A percentile compares a stretch with the other conserved stretches of the same genome.
Conservation (phyloP, 83 land plant genomes). For the Larix sibirica region DNA sequence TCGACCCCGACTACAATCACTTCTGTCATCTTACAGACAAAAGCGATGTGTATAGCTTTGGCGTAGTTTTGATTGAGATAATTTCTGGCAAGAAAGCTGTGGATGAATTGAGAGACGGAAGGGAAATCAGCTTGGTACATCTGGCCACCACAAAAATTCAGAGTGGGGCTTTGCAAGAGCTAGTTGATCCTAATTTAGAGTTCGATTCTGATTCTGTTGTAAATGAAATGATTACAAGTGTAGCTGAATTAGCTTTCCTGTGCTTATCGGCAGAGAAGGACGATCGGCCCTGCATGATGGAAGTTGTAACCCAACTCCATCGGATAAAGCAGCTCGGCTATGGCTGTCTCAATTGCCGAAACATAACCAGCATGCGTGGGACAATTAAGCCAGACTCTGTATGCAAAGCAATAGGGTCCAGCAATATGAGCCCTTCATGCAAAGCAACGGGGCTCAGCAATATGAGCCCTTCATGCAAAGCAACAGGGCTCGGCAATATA, state of each 20-base stretch:
- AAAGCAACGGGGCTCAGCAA: too few relatives aligned
- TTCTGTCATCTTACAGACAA: constrained; percentile 2
- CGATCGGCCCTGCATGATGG: constrained; percentile 22
- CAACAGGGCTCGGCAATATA: too few relatives aligned
- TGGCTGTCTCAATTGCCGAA: neutral
- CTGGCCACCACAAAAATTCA: constrained; percentile 8
- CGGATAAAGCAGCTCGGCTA: neutral
- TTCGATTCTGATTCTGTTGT: neutral
- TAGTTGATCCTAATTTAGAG: neutral
- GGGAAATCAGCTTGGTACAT: constrained; percentile 10
- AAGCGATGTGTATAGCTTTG: constrained; percentile 21
- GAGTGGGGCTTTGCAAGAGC: constrained; percentile 9
- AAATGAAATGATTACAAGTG: neutral
- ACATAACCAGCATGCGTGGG: too few relatives aligned
- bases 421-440: too few relatives aligned
- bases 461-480: too few relatives aligned
- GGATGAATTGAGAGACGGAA: neutral
- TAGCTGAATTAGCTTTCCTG: constrained; percentile 5
- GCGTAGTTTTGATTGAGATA: constrained; percentile 15
- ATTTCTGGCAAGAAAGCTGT: neutral
- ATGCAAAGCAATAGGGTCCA: too few relatives aligned
- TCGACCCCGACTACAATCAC: constrained; percentile 15
- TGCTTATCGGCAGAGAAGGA: constrained; percentile 19
- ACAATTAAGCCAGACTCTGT: too few relatives aligned
- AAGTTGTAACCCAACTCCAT: constrained; percentile 9